These are phyloP conservation scores for Neopestalotiopsis sp. DNA, from an alignment of 2,329 filamentous ascomycete species.

Conservation along the genomic window DNA sequence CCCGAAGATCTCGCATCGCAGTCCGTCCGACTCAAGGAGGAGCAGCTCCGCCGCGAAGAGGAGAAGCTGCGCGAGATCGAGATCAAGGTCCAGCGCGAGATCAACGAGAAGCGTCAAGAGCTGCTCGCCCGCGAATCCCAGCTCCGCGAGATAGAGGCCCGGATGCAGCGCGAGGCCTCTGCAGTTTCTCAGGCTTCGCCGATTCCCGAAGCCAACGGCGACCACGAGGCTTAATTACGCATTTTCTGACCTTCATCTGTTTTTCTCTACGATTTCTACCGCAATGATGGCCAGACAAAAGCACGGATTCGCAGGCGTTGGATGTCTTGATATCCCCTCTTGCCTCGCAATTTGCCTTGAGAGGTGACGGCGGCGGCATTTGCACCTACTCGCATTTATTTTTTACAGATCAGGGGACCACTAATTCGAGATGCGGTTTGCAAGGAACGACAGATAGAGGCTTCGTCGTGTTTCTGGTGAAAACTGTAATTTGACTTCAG, in stretches of 20 bases:
- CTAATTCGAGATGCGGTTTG: slow-evolving; percentile 16
- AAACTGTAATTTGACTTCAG: not conserved
- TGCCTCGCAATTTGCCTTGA: slow-evolving; percentile 21
- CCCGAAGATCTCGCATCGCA: slow-evolving; percentile 96
- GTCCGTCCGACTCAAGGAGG: slow-evolving; percentile 98
- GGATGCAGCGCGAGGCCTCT: slow-evolving; percentile 88
- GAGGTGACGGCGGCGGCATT: slow-evolving; percentile 18
- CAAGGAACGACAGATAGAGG: not conserved
- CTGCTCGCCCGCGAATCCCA: slow-evolving; percentile 96
- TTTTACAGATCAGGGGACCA: slow-evolving; percentile 7
- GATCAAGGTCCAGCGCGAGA: slow-evolving; percentile 98
- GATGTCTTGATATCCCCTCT: slow-evolving; percentile 37
- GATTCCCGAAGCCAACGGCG: slow-evolving; percentile 58
- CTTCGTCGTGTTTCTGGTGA: not conserved
- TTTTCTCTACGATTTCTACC: slow-evolving; percentile 32
- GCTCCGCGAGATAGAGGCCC: slow-evolving; percentile 96
- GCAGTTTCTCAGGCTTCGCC: slow-evolving; percentile 48
- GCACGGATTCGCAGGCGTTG: slow-evolving; percentile 34
- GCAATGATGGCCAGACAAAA: slow-evolving; percentile 31
- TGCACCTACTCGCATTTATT: slow-evolving; percentile 21
- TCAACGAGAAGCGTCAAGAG: slow-evolving; percentile 99
- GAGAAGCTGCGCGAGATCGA: slow-evolving; percentile 99
- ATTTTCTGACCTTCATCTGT: slow-evolving; percentile 27
- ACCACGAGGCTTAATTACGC: slow-evolving; percentile 52
- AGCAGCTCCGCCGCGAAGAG: slow-evolving; percentile 97